A percentile compares a stretch with the other conserved stretches of the same genome.
Conservation (phyloP, 257 asterid species). For the Fraxinus americana region DNA sequence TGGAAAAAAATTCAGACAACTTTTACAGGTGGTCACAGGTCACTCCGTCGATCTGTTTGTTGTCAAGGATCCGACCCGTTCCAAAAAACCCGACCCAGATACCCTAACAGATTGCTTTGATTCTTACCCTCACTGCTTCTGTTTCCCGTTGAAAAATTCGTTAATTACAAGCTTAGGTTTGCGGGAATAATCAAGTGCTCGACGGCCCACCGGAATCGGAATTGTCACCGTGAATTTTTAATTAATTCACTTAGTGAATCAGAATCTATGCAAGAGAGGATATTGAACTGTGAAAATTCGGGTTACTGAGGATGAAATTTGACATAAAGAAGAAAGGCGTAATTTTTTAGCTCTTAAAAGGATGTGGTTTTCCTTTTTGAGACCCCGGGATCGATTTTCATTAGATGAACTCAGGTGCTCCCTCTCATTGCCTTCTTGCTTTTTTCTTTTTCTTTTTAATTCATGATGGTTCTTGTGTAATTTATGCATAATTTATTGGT, state of each 20-base stretch:
- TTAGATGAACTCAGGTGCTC: slow-evolving; percentile 89
- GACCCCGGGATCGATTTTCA: slow-evolving; percentile 89
- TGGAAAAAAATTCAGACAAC: not conserved
- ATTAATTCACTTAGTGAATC: slow-evolving; percentile 8
- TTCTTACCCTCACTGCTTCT: too few relatives aligned
- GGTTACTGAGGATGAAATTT: slow-evolving; percentile 40
- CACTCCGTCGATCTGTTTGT: slow-evolving; percentile 22
- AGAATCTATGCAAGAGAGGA: not conserved
- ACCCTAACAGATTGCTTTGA: slow-evolving; percentile 13
- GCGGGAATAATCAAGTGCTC: slow-evolving; percentile 6
- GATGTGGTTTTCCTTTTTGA: slow-evolving; percentile 97
- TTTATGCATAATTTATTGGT: slow-evolving; percentile 15
- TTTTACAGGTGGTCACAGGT: slow-evolving; percentile 36
- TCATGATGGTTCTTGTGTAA: not conserved
- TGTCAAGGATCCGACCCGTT: slow-evolving; percentile 34
- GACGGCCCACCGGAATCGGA: slow-evolving; percentile 8
- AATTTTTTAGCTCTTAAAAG: slow-evolving; percentile 54
- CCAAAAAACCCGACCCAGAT: slow-evolving; percentile 30
- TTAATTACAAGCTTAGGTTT: slow-evolving; percentile 15
- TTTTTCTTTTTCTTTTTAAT: too few relatives aligned
- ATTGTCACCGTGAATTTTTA: not conserved
- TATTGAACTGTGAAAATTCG: slow-evolving; percentile 18
- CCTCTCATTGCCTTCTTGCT: slow-evolving; percentile 1
- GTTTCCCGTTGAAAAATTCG: too few relatives aligned
- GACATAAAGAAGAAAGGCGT: slow-evolving; percentile 35